Conservation (phyloP, 257 asterid species). For the Plantago elongata region DNA sequence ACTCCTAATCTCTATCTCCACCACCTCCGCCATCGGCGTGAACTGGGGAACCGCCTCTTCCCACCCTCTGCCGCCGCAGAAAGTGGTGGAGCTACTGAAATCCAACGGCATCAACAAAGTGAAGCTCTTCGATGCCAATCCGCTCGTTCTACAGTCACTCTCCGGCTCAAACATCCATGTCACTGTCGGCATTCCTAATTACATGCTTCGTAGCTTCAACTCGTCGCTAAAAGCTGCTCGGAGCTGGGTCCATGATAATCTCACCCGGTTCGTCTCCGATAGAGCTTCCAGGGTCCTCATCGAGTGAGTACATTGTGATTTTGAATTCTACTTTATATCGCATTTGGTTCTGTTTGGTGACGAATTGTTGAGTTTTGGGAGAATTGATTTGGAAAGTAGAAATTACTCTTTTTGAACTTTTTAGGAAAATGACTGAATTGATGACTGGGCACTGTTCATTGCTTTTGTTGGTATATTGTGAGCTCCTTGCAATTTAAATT, state of each 20-base stretch:
- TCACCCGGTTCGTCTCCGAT: conserved; percentile 64
- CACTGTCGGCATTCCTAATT: conserved; percentile 72
- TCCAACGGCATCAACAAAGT: conserved; percentile 56
- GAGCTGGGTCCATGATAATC: conserved; percentile 84
- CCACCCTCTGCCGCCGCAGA: conserved; percentile 68
- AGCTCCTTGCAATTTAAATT: too few relatives aligned
- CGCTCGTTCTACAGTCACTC: conserved; percentile 53
- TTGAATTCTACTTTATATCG: neutral
- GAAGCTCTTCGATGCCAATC: conserved; percentile 67
- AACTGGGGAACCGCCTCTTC: conserved; percentile 89
- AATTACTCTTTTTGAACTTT: neutral
- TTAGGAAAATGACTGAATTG: neutral
- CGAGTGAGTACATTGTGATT: conserved; percentile 34
- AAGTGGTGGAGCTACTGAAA: conserved; percentile 70
- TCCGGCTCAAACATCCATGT: conserved; percentile 59
- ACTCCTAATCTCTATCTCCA: conserved; percentile 10
- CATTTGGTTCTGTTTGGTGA: neutral
- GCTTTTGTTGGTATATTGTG: neutral
- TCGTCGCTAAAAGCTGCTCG: conserved; percentile 66
- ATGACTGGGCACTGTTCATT: neutral
- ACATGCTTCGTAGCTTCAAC: conserved; percentile 70
- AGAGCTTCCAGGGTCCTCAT: conserved; percentile 53
- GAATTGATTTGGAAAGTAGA: neutral
- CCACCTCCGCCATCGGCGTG: conserved; percentile 48
- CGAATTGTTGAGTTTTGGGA: neutral